A percentile compares a stretch with the other conserved stretches of the same genome.
Evolutionary conservation across 257 asterid genomes (phyloP).

Genomic region (Jacaranda copaia): DNA sequence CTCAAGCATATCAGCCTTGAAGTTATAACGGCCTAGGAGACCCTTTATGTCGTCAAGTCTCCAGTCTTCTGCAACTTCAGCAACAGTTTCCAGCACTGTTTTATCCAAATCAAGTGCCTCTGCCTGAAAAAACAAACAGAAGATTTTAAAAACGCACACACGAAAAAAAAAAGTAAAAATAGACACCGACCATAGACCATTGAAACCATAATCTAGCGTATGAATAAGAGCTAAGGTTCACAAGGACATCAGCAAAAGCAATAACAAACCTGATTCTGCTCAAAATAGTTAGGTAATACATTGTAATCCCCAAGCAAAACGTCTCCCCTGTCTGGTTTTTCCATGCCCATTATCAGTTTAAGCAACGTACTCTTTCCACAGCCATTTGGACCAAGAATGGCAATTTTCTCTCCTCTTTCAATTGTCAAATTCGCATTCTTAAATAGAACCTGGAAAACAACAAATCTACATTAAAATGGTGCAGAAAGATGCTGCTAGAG

Average conservation of each 20-base stretch:
- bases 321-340: constrained; percentile 74
- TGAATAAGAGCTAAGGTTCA: background rate
- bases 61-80: constrained; percentile 98
- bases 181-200: background rate
- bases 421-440: constrained; percentile 84
- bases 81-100: constrained; percentile 79
- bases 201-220: constrained; percentile 4
- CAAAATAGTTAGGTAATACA: constrained; percentile 91
- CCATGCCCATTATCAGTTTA: constrained; percentile 89
- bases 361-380: constrained; percentile 98
- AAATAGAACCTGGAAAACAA: constrained; percentile 68
- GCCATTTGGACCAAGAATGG: constrained; percentile 98
- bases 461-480: background rate
- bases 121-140: constrained; percentile 59
- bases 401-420: constrained; percentile 93
- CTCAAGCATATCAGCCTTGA: constrained; percentile 91
- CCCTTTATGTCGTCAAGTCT: constrained; percentile 96
- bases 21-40: constrained; percentile 91
- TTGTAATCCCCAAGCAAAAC: constrained; percentile 90
- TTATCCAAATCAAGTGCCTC: constrained; percentile 96
- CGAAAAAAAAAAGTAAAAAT: background rate
- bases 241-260: background rate
- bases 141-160: background rate
- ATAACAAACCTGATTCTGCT: constrained; percentile 92
- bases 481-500: background rate